Conservation (phyloP, 2,329 filamentous ascomycete genomes). For the Neobulgaria alba region DNA sequence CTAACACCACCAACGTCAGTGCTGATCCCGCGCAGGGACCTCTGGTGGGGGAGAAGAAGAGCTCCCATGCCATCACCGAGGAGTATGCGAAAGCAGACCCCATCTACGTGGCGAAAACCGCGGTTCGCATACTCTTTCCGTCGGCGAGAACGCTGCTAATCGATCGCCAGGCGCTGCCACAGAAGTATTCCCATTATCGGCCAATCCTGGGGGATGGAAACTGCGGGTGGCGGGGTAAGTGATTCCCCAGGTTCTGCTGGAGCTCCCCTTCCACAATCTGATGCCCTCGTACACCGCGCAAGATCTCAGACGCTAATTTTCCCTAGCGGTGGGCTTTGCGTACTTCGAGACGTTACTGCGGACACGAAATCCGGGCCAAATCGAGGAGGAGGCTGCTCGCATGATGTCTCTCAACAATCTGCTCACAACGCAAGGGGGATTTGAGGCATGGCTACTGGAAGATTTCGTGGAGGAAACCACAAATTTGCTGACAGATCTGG, state of each 20-base stretch:
- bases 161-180: slow-evolving; percentile 57
- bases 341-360: slow-evolving; percentile 84
- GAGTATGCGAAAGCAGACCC: slow-evolving; percentile 87
- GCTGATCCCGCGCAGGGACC: slow-evolving; percentile 55
- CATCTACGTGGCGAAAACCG: slow-evolving; percentile 77
- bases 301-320: slow-evolving; percentile 8
- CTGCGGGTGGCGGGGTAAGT: slow-evolving; percentile 93
- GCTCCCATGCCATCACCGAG: slow-evolving; percentile 67
- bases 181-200: slow-evolving; percentile 81
- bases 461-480: slow-evolving; percentile 76
- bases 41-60: slow-evolving; percentile 68
- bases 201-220: slow-evolving; percentile 87
- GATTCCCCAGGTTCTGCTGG: slow-evolving; percentile 4
- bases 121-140: slow-evolving; percentile 45
- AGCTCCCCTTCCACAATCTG: background rate
- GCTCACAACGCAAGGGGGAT: slow-evolving; percentile 63
- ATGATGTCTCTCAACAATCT: slow-evolving; percentile 63
- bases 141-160: slow-evolving; percentile 7
- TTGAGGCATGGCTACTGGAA: slow-evolving; percentile 62
- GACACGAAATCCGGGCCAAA: slow-evolving; percentile 51
- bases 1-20: slow-evolving; percentile 4
- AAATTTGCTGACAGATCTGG: slow-evolving; percentile 56
- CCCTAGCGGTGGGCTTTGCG: slow-evolving; percentile 75
- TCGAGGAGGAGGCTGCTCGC: slow-evolving; percentile 63
- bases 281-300: background rate